Conservation (phyloP, 495 filamentous ascomycete species). For the Aspergillus nanangensis region DNA sequence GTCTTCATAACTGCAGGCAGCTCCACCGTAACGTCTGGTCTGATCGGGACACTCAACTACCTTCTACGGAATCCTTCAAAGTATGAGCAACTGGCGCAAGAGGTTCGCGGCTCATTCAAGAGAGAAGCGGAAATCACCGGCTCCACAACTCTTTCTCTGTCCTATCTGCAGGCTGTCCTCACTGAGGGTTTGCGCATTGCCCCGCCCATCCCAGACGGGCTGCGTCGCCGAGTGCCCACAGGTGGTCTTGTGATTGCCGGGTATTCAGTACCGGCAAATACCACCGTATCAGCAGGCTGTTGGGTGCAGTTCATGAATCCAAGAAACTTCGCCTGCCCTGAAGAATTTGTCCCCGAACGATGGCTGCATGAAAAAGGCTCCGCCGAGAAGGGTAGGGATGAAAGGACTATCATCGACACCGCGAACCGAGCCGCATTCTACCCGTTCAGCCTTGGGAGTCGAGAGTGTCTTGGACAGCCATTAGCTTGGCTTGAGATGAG, state of each 20-base stretch:
- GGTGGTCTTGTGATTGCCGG: not conserved
- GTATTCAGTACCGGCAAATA: not conserved
- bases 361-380: not conserved
- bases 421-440: not conserved
- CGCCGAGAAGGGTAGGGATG: not conserved
- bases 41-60: constrained; percentile 41
- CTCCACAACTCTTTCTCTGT: constrained; percentile 9
- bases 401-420: not conserved
- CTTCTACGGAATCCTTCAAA: constrained; percentile 35
- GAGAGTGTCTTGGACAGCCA: constrained; percentile 1
- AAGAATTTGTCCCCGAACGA: constrained; percentile 2
- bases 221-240: not conserved
- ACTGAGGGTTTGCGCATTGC: constrained; percentile 31
- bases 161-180: constrained; percentile 32
- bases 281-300: not conserved
- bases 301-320: not conserved
- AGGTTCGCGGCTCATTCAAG: not conserved
- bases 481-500: constrained; percentile 12
- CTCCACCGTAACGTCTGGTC: constrained; percentile 48
- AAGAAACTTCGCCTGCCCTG: not conserved
- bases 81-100: constrained; percentile 16
- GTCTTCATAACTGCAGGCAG: constrained; percentile 34
- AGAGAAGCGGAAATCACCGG: constrained; percentile 10
- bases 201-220: constrained; percentile 8
- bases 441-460: constrained; percentile 1